Conservation (phyloP, 352 stramenopile genomes). For the Phytophthora podocarpi region DNA sequence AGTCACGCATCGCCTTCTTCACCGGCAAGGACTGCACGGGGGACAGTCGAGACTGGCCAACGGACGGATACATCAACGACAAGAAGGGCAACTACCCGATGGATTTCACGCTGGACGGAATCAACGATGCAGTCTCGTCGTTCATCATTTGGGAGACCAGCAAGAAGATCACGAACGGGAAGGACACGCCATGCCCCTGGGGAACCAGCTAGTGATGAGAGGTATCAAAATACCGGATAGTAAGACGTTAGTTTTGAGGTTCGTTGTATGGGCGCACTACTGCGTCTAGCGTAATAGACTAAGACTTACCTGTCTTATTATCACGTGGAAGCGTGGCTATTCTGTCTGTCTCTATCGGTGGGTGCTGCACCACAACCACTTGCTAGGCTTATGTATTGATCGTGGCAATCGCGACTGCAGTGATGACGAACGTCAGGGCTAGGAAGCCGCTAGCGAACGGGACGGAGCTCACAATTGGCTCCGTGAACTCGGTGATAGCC, state of each 20-base stretch:
- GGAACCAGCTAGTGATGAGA: conserved; percentile 10
- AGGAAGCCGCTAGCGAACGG: conserved; percentile 65
- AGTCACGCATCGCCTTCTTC: conserved; percentile 35
- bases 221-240: background rate
- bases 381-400: conserved; percentile 43
- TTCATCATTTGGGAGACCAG: too few species aligned
- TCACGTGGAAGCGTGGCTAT: background rate
- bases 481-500: conserved; percentile 74
- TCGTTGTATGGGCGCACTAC: too few species aligned
- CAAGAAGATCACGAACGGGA: conserved; percentile 19
- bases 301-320: too few species aligned
- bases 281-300: conserved; percentile 3
- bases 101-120: conserved; percentile 22
- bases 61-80: conserved; percentile 15
- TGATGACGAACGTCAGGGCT: conserved; percentile 71
- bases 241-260: too few species aligned
- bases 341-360: conserved; percentile 20
- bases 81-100: conserved; percentile 28
- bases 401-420: conserved; percentile 67
- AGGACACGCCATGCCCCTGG: conserved; percentile 26
- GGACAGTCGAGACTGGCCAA: conserved; percentile 12
- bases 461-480: conserved; percentile 68
- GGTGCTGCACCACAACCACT: background rate
- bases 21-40: conserved; percentile 15
- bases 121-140: conserved; percentile 26